A percentile compares a stretch with the other conserved stretches of the same genome.
These are phyloP conservation scores for Aspergillus alliaceus DNA, from an alignment of 2,329 filamentous ascomycete genomes.

Conservation along the genomic window DNA sequence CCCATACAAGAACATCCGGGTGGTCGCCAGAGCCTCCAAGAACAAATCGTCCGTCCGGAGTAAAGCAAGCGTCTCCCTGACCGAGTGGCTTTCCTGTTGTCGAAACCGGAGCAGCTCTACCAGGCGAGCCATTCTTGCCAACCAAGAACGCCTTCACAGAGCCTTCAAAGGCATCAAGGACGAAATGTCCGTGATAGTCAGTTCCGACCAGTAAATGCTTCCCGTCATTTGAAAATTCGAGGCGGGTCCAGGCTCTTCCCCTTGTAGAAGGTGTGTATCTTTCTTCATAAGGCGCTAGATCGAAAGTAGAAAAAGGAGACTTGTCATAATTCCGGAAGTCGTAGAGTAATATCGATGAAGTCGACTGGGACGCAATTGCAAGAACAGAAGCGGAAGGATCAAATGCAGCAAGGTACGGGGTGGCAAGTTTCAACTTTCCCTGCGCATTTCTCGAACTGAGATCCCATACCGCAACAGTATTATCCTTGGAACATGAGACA, in stretches of 20 bases:
- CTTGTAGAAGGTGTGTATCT: conserved; percentile 50
- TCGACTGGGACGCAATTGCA: conserved; percentile 78
- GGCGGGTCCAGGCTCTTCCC: conserved; percentile 70
- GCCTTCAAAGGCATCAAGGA: conserved; percentile 91
- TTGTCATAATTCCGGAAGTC: conserved; percentile 94
- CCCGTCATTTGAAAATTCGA: conserved; percentile 96
- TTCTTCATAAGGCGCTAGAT: conserved; percentile 64
- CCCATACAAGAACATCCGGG: conserved; percentile 81
- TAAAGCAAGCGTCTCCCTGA: conserved; percentile 81
- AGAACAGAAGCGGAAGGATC: conserved; percentile 92
- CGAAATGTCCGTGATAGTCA: conserved; percentile 78
- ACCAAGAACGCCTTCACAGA: conserved; percentile 70
- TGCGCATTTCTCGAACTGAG: conserved; percentile 75
- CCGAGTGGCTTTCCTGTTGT: conserved; percentile 54
- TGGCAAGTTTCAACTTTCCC: conserved; percentile 76
- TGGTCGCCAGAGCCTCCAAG: conserved; percentile 71
- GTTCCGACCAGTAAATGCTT: conserved; percentile 83
- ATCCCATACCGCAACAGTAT: conserved; percentile 91
- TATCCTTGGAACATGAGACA: conserved; percentile 85
- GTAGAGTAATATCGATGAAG: conserved; percentile 81
- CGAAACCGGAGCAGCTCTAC: conserved; percentile 52
- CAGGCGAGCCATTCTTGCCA: conserved; percentile 48
- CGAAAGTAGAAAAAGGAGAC: conserved; percentile 82
- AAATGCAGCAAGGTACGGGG: conserved; percentile 80
- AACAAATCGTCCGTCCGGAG: conserved; percentile 85